Percentiles rank a stretch among this genome's conserved stretches.
Evolutionary conservation across 176 grass and related monocot genomes (phyloP).

Genomic region (Oropetium thomaeum): DNA sequence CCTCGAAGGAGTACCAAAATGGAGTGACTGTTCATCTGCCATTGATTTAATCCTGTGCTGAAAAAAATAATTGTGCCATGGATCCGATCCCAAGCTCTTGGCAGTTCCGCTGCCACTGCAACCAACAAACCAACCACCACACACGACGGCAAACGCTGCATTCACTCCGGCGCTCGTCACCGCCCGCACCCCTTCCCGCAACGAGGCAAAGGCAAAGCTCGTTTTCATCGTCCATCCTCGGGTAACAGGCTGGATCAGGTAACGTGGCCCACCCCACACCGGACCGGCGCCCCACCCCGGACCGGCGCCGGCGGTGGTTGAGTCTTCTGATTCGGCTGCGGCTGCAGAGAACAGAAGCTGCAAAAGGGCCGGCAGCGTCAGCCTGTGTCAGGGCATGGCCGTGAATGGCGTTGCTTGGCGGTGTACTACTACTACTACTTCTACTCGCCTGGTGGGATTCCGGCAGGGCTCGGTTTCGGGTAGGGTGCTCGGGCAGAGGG

Average conservation of each 20-base stretch:
- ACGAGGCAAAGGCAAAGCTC: too few species aligned
- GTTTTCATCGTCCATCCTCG: too few species aligned
- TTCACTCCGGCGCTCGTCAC: neutral
- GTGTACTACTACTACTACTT: neutral
- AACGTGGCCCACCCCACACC: neutral
- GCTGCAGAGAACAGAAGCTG: slow-evolving; percentile 4
- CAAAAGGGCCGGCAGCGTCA: neutral
- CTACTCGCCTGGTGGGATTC: too few species aligned
- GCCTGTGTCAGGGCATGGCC: neutral
- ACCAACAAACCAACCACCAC: neutral
- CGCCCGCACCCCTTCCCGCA: neutral
- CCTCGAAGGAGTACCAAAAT: too few species aligned
- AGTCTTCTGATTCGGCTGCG: neutral
- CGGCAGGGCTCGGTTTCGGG: neutral
- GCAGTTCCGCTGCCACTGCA: neutral
- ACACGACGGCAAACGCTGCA: neutral
- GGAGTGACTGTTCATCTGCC: neutral
- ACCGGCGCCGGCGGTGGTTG: neutral
- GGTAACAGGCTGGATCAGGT: neutral
- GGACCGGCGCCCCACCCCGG: too few species aligned
- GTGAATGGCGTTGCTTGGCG: neutral
- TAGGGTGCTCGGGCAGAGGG: neutral
- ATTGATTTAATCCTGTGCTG: too few species aligned
- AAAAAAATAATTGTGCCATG: too few species aligned
- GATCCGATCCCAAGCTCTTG: neutral